phyloP scores from a whole-genome alignment of 441 rosid species.

The Populus trichocarpa region DNA sequence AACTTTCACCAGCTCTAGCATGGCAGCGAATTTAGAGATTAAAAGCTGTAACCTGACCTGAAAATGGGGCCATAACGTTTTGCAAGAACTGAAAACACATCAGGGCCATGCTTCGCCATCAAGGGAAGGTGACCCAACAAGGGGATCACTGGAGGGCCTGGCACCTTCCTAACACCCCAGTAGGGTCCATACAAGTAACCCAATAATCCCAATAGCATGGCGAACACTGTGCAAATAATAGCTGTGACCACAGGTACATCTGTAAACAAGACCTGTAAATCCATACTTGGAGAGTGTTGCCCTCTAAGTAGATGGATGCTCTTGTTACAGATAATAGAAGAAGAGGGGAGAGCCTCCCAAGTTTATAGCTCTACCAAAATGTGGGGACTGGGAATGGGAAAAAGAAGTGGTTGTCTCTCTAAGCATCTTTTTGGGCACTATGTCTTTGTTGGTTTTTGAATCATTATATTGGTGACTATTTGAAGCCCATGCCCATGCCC shows the following conservation, averaged over 20 bases:
- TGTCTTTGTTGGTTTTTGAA: conserved; percentile 21
- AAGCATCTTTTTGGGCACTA: conserved; percentile 26
- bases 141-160: conserved; percentile 71
- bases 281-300: conserved; percentile 10
- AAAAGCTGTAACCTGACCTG: conserved; percentile 45
- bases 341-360: neutral
- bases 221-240: conserved; percentile 30
- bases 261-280: neutral
- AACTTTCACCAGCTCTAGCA: neutral
- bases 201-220: conserved; percentile 33
- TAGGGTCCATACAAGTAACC: conserved; percentile 70
- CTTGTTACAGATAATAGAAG: neutral
- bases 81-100: conserved; percentile 79
- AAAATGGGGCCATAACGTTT: conserved; percentile 78
- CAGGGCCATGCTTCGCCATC: conserved; percentile 88
- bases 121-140: conserved; percentile 83
- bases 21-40: neutral
- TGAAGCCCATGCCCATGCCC: neutral
- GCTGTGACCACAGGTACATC: conserved; percentile 14
- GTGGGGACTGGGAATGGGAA: neutral
- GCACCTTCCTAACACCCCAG: conserved; percentile 80
- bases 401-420: neutral
- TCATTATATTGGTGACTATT: neutral
- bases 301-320: neutral
- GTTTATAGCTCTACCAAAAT: neutral